These are phyloP conservation scores for Coprinopsis marcescibilis DNA, from an alignment of 768 basidiomycete genomes.

Conservation along the genomic window DNA sequence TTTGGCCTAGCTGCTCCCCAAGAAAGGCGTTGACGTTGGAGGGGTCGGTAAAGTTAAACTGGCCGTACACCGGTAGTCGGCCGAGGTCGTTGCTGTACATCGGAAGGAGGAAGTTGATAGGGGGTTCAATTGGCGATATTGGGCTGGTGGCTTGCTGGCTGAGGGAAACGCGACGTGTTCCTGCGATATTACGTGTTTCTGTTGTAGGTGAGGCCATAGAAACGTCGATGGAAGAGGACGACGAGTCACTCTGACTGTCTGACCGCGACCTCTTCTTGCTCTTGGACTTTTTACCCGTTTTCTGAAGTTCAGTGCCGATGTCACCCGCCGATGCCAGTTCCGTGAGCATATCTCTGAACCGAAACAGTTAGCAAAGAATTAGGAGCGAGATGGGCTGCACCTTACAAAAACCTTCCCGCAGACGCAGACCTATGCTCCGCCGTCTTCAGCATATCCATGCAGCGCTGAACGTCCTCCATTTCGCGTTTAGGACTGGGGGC, in stretches of 20 bases:
- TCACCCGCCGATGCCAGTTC: slow-evolving; percentile 33
- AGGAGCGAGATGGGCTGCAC: neutral
- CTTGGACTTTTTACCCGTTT: neutral
- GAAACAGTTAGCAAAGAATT: neutral
- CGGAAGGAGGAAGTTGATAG: slow-evolving; percentile 35
- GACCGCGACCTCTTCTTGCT: slow-evolving; percentile 16
- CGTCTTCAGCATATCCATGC: slow-evolving; percentile 44
- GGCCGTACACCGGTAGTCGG: slow-evolving; percentile 42
- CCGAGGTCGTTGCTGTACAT: slow-evolving; percentile 56
- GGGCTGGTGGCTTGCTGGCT: slow-evolving; percentile 9
- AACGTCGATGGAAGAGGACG: neutral
- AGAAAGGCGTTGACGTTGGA: slow-evolving; percentile 10
- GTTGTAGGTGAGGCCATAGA: neutral
- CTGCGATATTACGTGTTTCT: slow-evolving; percentile 13
- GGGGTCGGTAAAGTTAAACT: slow-evolving; percentile 32
- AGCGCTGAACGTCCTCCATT: slow-evolving; percentile 55
- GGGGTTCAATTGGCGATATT: slow-evolving; percentile 13
- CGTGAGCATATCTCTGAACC: slow-evolving; percentile 29
- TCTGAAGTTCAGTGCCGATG: slow-evolving; percentile 10
- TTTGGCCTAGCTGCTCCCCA: slow-evolving; percentile 9
- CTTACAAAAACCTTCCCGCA: slow-evolving; percentile 36
- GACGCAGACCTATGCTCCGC: slow-evolving; percentile 38
- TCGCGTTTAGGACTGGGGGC: slow-evolving; percentile 44
- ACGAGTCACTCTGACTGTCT: slow-evolving; percentile 7
- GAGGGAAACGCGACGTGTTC: slow-evolving; percentile 23